Percentiles rank a stretch among this genome's conserved stretches.
Evolutionary conservation across 2,329 filamentous ascomycete species (phyloP).

Genomic region (Aspergillus chevalieri): DNA sequence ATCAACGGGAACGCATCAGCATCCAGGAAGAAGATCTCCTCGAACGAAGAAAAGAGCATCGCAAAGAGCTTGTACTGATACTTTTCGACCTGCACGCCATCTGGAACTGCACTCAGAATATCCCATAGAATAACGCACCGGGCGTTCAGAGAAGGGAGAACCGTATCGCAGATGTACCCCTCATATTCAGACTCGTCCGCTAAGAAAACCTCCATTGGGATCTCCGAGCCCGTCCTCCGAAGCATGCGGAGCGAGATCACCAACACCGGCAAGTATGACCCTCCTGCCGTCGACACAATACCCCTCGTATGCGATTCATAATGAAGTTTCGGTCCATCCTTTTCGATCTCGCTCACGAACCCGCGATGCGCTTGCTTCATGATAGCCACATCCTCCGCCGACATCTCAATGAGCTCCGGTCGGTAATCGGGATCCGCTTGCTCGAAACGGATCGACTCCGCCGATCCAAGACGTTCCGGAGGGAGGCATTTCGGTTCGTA

Average conservation of each 20-base stretch:
- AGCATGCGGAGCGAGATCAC: conserved; percentile 43
- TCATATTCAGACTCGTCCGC: conserved; percentile 38
- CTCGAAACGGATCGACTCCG: conserved; percentile 23
- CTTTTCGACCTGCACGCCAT: conserved; percentile 29
- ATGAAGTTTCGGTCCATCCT: conserved; percentile 24
- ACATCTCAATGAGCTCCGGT: conserved; percentile 27
- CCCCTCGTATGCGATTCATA: conserved; percentile 33
- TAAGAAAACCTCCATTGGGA: conserved; percentile 45
- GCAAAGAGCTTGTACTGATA: conserved; percentile 47
- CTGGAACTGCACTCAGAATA: conserved; percentile 29
- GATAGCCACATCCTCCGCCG: conserved; percentile 20
- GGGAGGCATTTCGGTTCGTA: conserved; percentile 25
- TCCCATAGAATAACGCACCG: conserved; percentile 40
- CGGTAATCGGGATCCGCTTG: conserved; percentile 20
- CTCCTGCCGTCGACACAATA: conserved; percentile 43
- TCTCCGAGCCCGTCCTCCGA: conserved; percentile 34
- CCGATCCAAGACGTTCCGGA: conserved; percentile 20
- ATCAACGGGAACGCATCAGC: conserved; percentile 43
- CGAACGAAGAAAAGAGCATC: conserved; percentile 46
- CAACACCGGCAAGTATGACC: conserved; percentile 38
- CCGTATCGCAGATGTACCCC: conserved; percentile 35
- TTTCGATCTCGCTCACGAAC: conserved; percentile 27
- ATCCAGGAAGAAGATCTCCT: conserved; percentile 46
- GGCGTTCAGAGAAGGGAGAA: conserved; percentile 40
- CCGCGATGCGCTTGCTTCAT: conserved; percentile 30